phyloP scores from a whole-genome alignment of 1,284 basidiomycete species.

The Leccinum laetum region DNA sequence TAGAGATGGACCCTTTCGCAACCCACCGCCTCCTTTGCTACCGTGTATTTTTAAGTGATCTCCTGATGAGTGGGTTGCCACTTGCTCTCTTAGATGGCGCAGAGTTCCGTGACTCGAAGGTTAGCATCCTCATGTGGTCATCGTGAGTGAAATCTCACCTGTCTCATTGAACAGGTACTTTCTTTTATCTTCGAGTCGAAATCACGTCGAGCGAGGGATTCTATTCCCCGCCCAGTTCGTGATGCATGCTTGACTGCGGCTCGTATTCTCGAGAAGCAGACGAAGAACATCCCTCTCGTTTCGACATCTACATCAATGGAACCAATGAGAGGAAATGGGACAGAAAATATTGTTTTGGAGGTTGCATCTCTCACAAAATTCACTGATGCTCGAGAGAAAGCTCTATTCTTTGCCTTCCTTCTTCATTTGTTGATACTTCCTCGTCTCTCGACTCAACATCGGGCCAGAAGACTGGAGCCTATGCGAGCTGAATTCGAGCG shows the following conservation, averaged over 20 bases:
- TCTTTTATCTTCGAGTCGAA: conserved; percentile 46
- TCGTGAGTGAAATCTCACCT: neutral
- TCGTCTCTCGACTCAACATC: conserved; percentile 41
- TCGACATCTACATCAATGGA: neutral
- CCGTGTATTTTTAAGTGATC: conserved; percentile 46
- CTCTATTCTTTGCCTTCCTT: conserved; percentile 38
- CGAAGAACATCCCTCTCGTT: neutral
- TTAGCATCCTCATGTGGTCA: conserved; percentile 18
- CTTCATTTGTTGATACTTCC: conserved; percentile 46
- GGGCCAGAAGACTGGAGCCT: conserved; percentile 36
- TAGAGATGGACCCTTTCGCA: conserved; percentile 16
- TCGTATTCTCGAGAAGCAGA: conserved; percentile 7
- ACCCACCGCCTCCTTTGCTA: conserved; percentile 44
- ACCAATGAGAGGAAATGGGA: neutral
- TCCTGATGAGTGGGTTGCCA: conserved; percentile 50
- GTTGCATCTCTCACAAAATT: conserved; percentile 10
- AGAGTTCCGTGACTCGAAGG: conserved; percentile 65
- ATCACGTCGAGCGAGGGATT: conserved; percentile 14
- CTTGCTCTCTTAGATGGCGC: conserved; percentile 50
- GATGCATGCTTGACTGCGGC: conserved; percentile 6
- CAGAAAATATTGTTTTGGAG: conserved; percentile 9
- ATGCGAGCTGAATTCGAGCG: conserved; percentile 32
- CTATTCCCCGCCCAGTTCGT: conserved; percentile 12
- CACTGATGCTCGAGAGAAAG: conserved; percentile 9
- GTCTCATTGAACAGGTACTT: conserved; percentile 37